Percentiles rank a stretch among this genome's conserved stretches.
These are phyloP conservation scores for Jaminaea rosea DNA, from an alignment of 1,284 basidiomycete species.

Conservation along the genomic window DNA sequence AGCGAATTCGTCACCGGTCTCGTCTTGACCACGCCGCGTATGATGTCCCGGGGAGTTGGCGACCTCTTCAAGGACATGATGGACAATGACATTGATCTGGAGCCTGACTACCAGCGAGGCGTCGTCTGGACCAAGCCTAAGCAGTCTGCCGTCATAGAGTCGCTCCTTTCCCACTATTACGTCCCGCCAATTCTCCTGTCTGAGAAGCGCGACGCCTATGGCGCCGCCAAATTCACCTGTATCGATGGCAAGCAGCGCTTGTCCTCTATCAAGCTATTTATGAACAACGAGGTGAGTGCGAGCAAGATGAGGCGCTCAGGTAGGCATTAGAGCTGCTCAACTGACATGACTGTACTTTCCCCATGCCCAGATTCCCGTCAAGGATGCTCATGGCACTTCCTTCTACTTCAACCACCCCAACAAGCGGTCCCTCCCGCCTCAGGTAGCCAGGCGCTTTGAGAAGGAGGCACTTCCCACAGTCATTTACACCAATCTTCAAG, in stretches of 20 bases:
- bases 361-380: not conserved
- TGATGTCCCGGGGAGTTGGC: not conserved
- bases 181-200: conserved; percentile 31
- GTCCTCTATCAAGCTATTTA: conserved; percentile 22
- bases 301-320: conserved; percentile 12
- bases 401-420: not conserved
- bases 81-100: conserved; percentile 15
- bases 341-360: not conserved
- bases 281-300: conserved; percentile 23
- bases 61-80: not conserved
- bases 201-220: conserved; percentile 1
- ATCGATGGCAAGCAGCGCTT: conserved; percentile 32
- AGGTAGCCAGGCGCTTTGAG: not conserved
- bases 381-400: not conserved
- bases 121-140: conserved; percentile 24
- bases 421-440: not conserved
- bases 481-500: conserved; percentile 16
- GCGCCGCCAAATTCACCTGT: conserved; percentile 16
- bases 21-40: not conserved
- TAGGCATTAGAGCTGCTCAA: not conserved
- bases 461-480: not conserved
- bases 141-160: conserved; percentile 30
- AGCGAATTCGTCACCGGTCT: not conserved
- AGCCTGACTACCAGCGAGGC: conserved; percentile 32
- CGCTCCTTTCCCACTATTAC: conserved; percentile 29